phyloP scores from a whole-genome alignment of 768 basidiomycete genomes.

The Panaeolus cyanescens region DNA sequence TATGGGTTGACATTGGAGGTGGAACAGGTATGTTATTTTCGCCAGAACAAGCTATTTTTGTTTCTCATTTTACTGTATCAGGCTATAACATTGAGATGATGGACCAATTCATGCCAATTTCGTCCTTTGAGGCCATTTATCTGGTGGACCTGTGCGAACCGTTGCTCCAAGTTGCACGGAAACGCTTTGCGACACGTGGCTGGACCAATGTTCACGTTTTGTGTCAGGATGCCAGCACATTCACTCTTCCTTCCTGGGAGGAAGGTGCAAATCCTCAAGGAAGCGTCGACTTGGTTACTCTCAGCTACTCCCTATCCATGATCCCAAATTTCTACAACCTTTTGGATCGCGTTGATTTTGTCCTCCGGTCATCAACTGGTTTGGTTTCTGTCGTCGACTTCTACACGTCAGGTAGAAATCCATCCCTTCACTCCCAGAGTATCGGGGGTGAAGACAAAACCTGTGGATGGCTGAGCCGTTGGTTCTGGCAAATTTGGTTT shows the following conservation, averaged over 20 bases:
- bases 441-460: constrained; percentile 64
- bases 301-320: constrained; percentile 64
- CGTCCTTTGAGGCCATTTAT: constrained; percentile 67
- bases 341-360: constrained; percentile 66
- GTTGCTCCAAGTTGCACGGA: constrained; percentile 68
- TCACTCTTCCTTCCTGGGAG: constrained; percentile 62
- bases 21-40: constrained; percentile 51
- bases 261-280: constrained; percentile 52
- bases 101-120: constrained; percentile 59
- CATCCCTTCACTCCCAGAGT: constrained; percentile 57
- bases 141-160: constrained; percentile 75
- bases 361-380: constrained; percentile 60
- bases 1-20: constrained; percentile 82
- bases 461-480: constrained; percentile 65
- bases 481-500: constrained; percentile 82
- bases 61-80: not conserved
- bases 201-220: constrained; percentile 76
- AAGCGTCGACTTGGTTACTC: constrained; percentile 52
- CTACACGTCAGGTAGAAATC: constrained; percentile 60
- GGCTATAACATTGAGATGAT: constrained; percentile 70
- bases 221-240: constrained; percentile 72
- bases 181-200: constrained; percentile 63
- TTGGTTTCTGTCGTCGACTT: constrained; percentile 74
- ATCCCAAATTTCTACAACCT: constrained; percentile 67
- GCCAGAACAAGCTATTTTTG: not conserved